A percentile compares a stretch with the other conserved stretches of the same genome.
phyloP scores from a whole-genome alignment of 805 yeast species.

The Metschnikowia anglica region DNA sequence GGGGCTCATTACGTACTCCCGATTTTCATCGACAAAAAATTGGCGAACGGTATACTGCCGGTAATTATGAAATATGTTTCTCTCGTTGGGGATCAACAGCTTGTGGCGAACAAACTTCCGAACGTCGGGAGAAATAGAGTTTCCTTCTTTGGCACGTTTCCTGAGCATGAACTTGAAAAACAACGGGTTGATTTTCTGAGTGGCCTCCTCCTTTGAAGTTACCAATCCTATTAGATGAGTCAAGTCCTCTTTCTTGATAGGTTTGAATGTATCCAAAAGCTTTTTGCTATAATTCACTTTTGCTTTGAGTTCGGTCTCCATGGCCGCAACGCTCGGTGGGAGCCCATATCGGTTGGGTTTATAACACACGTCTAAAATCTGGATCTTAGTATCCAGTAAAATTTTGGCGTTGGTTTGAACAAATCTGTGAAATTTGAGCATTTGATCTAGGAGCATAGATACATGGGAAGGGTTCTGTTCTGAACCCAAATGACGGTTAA shows the following conservation, averaged over 20 bases:
- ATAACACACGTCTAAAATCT: conserved; percentile 33
- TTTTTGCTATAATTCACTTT: conserved; percentile 27
- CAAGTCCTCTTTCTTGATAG: conserved; percentile 24
- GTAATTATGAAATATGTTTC: conserved; percentile 29
- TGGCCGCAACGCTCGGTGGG: conserved; percentile 30
- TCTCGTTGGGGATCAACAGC: conserved; percentile 30
- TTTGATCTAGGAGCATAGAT: conserved; percentile 13
- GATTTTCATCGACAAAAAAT: conserved; percentile 25
- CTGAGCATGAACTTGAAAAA: conserved; percentile 30
- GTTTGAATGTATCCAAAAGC: conserved; percentile 21
- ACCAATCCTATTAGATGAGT: conserved; percentile 21
- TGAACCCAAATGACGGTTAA: neutral
- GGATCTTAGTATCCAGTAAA: conserved; percentile 28
- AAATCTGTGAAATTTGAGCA: conserved; percentile 23
- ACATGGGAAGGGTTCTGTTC: neutral
- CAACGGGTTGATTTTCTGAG: conserved; percentile 20
- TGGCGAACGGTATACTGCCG: conserved; percentile 32
- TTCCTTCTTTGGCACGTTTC: conserved; percentile 21
- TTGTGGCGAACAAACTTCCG: conserved; percentile 25
- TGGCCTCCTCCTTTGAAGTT: conserved; percentile 2
- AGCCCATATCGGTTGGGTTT: conserved; percentile 31
- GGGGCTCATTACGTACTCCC: conserved; percentile 24
- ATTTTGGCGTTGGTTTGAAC: conserved; percentile 19
- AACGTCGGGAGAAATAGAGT: conserved; percentile 19
- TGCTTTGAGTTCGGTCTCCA: conserved; percentile 28